phyloP scores from a whole-genome alignment of 768 basidiomycete species.

The Pisolithus marmoratus region DNA sequence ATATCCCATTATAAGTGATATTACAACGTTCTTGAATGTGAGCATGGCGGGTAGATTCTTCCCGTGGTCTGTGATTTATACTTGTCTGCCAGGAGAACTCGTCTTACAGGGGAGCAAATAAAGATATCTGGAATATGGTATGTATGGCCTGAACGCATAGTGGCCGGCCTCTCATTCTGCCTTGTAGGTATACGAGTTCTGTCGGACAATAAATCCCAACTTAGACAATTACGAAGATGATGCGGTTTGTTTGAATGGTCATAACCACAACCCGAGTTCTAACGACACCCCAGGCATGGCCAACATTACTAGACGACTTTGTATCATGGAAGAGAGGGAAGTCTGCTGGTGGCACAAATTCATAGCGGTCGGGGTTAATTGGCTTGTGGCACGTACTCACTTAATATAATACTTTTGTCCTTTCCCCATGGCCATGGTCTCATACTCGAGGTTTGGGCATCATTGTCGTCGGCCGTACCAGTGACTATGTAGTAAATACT shows the following conservation, averaged over 20 bases:
- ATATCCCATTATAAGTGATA: slow-evolving; percentile 59
- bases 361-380: neutral
- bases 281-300: slow-evolving; percentile 58
- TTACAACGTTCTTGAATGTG: slow-evolving; percentile 64
- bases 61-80: neutral
- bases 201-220: slow-evolving; percentile 50
- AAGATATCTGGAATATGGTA: slow-evolving; percentile 86
- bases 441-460: too few species aligned
- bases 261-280: neutral
- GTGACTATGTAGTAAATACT: too few species aligned
- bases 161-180: neutral
- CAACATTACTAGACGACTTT: slow-evolving; percentile 76
- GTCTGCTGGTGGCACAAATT: slow-evolving; percentile 1
- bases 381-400: slow-evolving; percentile 1
- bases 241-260: slow-evolving; percentile 45
- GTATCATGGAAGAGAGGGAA: slow-evolving; percentile 54
- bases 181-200: slow-evolving; percentile 71
- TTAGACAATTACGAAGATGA: slow-evolving; percentile 70
- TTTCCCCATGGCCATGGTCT: too few species aligned
- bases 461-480: too few species aligned
- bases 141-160: slow-evolving; percentile 10
- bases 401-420: too few species aligned
- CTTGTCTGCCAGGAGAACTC: slow-evolving; percentile 34
- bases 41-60: slow-evolving; percentile 12
- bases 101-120: slow-evolving; percentile 72